phyloP scores from a whole-genome alignment of 2,329 filamentous ascomycete species.

The Coniochaeta sp. region DNA sequence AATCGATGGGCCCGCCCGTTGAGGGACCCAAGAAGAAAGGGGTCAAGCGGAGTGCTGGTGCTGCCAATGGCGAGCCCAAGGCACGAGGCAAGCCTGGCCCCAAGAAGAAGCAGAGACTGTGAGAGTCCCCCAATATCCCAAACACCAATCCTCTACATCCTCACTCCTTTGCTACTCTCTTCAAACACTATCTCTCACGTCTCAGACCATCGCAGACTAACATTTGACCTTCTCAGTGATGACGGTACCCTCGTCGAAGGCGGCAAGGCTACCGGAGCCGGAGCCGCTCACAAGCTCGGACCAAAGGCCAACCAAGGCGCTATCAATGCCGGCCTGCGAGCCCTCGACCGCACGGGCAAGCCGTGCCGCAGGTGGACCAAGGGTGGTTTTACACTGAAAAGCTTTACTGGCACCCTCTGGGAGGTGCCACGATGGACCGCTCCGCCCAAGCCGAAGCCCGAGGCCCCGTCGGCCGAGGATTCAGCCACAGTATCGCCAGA shows the following conservation, averaged over 20 bases:
- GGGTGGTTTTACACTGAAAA: conserved; percentile 78
- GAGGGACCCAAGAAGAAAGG: conserved; percentile 69
- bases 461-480: conserved; percentile 38
- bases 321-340: conserved; percentile 92
- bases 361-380: conserved; percentile 89
- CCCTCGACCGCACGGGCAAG: conserved; percentile 84
- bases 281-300: conserved; percentile 71
- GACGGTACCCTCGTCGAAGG: conserved; percentile 52
- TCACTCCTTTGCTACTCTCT: too few relatives aligned
- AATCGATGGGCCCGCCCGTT: conserved; percentile 51
- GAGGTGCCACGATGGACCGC: conserved; percentile 76
- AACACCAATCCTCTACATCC: too few relatives aligned
- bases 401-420: conserved; percentile 84
- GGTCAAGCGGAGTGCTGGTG: conserved; percentile 53
- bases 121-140: too few relatives aligned
- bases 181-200: too few relatives aligned
- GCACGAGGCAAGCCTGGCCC: conserved; percentile 82
- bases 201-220: too few relatives aligned
- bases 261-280: conserved; percentile 37
- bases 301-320: conserved; percentile 95
- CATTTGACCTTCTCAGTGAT: conserved; percentile 35
- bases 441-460: conserved; percentile 47
- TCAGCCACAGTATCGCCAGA: conserved; percentile 36
- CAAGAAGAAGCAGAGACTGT: conserved; percentile 94
- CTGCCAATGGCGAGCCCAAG: conserved; percentile 55